Evolutionary conservation across 768 basidiomycete species (phyloP), one percentile per base, ranked within the genome.

Genomic region (Imleria badia): DNA sequence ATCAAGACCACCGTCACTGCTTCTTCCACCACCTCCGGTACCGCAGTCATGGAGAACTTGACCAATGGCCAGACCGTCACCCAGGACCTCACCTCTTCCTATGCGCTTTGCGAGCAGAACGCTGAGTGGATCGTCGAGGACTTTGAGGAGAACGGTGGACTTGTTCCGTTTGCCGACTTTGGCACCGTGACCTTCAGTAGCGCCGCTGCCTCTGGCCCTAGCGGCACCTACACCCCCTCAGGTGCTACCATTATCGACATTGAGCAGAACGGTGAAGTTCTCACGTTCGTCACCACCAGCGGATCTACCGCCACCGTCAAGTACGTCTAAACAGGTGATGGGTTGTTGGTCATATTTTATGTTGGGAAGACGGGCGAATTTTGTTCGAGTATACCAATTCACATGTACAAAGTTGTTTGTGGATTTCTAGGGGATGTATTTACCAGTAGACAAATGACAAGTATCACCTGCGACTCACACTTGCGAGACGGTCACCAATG

Each of bases 101-200:
- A 34, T 19, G 49, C 63, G 34, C 60, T 66, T 36, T 67, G 58
- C 30, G 35, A 44, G 41, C 7, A 48, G 47, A 54, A 56, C 12
- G 65, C 58, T 10, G 65, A 66, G 51, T 66, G 65, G 65, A 65
- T 62, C 43, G 50, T 67, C 6, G 60, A 65, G 13, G 62, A 67
- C 54, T 53, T 58, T 42, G n/a, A 52, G 31, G n/a, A 55, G 15
- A 10, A 14, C 26, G 41, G 49, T 19, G 0, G 1, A 2, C 55
- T 44, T 3, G 66, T 54, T 43, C 39, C 54, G 2, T 42, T 67
- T 3, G 52, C 45, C 20, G n/a, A 67, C 54, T 66, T 64, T 45
- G 55, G 66, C 31, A 65, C 50, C 6, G 56, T 66, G 20, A 50
- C 48, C 5, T 67, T 65, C 60, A 20, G 2, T 13, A 9, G n/a